A percentile compares a stretch with the other conserved stretches of the same genome.
Conservation (phyloP, 2,329 filamentous ascomycete species). For the Exophiala aquamarina region DNA sequence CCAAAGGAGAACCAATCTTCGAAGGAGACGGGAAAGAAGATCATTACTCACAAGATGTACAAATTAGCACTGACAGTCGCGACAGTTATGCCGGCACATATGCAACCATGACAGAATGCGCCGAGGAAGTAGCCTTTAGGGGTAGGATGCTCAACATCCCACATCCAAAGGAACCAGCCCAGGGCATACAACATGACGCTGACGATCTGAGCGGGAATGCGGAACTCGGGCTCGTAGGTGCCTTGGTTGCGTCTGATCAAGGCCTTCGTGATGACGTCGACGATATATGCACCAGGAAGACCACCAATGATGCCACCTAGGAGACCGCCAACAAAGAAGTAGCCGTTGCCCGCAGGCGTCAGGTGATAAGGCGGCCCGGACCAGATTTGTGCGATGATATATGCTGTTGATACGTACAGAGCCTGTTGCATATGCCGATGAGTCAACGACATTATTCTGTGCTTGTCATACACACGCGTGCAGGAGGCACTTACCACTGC, state of each 20-base stretch:
- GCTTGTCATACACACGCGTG: conserved; percentile 37
- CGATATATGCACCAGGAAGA: conserved; percentile 32
- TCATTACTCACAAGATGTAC: conserved; percentile 64
- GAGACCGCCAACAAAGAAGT: conserved; percentile 34
- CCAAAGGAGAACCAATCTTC: no score
- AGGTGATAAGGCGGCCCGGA: conserved; percentile 32
- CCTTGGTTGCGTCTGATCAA: conserved; percentile 38
- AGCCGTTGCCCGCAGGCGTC: conserved; percentile 35
- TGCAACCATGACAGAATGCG: conserved; percentile 76
- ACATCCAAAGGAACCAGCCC: no score
- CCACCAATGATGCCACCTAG: conserved; percentile 30
- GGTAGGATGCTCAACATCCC: no score
- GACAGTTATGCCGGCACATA: conserved; percentile 85
- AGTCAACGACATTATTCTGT: conserved; percentile 37
- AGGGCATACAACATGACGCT: no score
- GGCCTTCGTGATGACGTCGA: conserved; percentile 36
- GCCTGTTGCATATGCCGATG: conserved; percentile 26
- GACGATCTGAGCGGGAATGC: conserved; percentile 33
- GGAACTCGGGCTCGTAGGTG: conserved; percentile 42
- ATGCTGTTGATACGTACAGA: conserved; percentile 17
- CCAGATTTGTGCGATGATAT: conserved; percentile 39
- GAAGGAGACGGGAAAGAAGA: no score
- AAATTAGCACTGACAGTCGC: conserved; percentile 79
- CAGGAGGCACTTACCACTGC: conserved; percentile 37
- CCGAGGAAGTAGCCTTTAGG: conserved; percentile 66